A percentile compares a stretch with the other conserved stretches of the same genome.
Conservation (phyloP, 441 rosid species). For the Pelargonium myrrhifolium region DNA sequence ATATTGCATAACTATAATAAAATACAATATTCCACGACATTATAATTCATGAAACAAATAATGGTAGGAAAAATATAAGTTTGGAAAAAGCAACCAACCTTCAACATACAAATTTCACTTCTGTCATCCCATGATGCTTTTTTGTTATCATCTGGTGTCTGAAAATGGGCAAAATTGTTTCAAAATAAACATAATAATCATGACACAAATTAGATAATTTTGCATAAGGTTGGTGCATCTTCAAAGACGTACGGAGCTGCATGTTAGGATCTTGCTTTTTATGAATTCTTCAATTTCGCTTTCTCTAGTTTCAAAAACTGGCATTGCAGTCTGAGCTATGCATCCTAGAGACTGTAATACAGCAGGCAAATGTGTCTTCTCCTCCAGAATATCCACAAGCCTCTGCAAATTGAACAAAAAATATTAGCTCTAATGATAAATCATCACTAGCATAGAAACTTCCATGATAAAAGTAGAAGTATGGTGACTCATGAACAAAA, state of each 20-base stretch:
- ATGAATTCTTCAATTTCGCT: conserved; percentile 76
- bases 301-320: conserved; percentile 98
- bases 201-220: conserved; percentile 10
- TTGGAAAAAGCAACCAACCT: conserved; percentile 47
- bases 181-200: conserved; percentile 15
- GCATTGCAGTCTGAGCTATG: conserved; percentile 95
- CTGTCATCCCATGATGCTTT: conserved; percentile 66
- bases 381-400: conserved; percentile 91
- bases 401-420: conserved; percentile 49
- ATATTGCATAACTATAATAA: conserved; percentile 11
- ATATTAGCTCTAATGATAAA: conserved; percentile 21
- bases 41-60: background rate
- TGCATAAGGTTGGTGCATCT: conserved; percentile 25
- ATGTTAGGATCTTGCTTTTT: conserved; percentile 59
- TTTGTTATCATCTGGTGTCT: conserved; percentile 52
- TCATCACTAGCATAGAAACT: conserved; percentile 1
- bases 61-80: conserved; percentile 3
- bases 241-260: conserved; percentile 48
- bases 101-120: conserved; percentile 80
- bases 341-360: conserved; percentile 96
- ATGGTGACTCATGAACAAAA: conserved; percentile 9
- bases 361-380: conserved; percentile 80
- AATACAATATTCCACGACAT: background rate
- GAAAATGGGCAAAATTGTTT: conserved; percentile 30
- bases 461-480: conserved; percentile 1